These are phyloP conservation scores for Camillea tinctor DNA, from an alignment of 2,329 filamentous ascomycete species.

Conservation along the genomic window DNA sequence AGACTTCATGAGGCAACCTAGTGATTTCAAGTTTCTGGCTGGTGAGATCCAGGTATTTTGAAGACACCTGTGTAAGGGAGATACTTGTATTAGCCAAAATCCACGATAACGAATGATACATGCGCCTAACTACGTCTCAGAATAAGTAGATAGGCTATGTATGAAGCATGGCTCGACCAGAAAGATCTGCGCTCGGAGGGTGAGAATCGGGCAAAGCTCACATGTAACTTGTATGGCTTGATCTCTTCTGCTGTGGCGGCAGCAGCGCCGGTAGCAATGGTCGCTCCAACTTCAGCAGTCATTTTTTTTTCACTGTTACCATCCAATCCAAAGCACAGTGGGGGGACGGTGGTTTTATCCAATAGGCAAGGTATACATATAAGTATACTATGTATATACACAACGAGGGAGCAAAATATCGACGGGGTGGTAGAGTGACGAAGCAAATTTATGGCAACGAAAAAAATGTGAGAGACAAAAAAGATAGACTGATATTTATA, in stretches of 20 bases:
- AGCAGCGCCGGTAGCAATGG: conserved; percentile 24
- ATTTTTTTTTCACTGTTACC: conserved; percentile 15
- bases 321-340: neutral
- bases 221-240: conserved; percentile 57
- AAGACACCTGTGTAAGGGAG: conserved; percentile 52
- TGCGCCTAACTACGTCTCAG: too few species aligned
- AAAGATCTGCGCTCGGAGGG: conserved; percentile 1
- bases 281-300: conserved; percentile 28
- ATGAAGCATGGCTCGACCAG: neutral
- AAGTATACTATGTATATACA: neutral
- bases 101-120: neutral
- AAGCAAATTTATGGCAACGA: neutral
- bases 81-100: conserved; percentile 27
- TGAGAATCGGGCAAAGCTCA: conserved; percentile 35
- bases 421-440: conserved; percentile 11
- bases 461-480: neutral
- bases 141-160: neutral
- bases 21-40: conserved; percentile 66
- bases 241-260: conserved; percentile 42
- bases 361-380: neutral
- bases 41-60: conserved; percentile 65
- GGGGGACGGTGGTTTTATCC: neutral
- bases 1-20: conserved; percentile 59
- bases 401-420: conserved; percentile 6
- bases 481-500: neutral